These are phyloP conservation scores for Leccinum pallidistipes DNA, from an alignment of 1,284 basidiomycete genomes.

Conservation along the genomic window DNA sequence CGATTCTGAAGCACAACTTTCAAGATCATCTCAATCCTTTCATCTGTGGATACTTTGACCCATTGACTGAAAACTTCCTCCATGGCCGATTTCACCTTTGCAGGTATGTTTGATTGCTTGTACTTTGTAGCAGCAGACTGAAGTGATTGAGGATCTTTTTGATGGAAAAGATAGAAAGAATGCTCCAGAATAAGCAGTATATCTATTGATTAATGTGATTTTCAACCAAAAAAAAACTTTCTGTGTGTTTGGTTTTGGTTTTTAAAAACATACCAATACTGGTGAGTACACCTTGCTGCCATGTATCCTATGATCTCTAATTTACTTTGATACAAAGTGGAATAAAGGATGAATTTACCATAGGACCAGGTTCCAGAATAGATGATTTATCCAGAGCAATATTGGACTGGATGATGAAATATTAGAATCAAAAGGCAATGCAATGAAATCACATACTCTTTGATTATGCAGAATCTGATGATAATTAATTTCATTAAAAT, in stretches of 20 bases:
- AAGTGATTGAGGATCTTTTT: neutral
- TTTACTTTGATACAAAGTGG: neutral
- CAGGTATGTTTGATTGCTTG: neutral
- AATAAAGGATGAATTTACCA: neutral
- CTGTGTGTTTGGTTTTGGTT: too few species aligned
- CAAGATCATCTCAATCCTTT: too few species aligned
- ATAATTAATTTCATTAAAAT: too few species aligned
- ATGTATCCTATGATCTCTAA: neutral
- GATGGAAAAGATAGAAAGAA: neutral
- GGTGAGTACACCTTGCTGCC: neutral
- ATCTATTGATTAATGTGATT: neutral
- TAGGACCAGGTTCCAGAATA: neutral
- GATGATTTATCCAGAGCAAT: neutral
- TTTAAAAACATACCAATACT: too few species aligned
- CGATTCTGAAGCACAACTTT: too few species aligned
- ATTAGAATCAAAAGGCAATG: neutral
- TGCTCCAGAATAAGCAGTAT: neutral
- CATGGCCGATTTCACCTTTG: neutral
- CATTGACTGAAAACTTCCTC: neutral
- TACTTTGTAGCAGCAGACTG: neutral
- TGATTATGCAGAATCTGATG: too few species aligned
- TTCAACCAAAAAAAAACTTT: too few species aligned
- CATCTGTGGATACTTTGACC: too few species aligned
- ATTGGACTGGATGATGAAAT: neutral
- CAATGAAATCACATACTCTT: neutral